Percentiles rank a stretch among this genome's conserved stretches.
phyloP scores from a whole-genome alignment of 2,329 filamentous ascomycete genomes.

The Coleophoma cylindrospora region DNA sequence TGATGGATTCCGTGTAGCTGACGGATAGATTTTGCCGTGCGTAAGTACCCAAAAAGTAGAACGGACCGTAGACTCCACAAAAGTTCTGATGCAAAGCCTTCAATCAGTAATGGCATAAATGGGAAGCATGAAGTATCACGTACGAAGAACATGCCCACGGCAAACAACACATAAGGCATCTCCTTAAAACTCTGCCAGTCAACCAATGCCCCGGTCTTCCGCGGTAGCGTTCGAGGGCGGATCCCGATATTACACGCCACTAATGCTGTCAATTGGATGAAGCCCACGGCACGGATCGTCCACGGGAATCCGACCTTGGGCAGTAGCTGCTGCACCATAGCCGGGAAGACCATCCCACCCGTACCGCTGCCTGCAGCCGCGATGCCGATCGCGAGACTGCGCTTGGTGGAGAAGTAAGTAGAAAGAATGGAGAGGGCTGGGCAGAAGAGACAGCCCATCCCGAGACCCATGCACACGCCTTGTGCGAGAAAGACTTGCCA shows the following conservation, averaged over 20 bases:
- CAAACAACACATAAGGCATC: slow-evolving; percentile 37
- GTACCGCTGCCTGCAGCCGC: slow-evolving; percentile 31
- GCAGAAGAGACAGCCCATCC: slow-evolving; percentile 34
- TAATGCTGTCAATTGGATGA: slow-evolving; percentile 34
- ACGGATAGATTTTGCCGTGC: slow-evolving; percentile 30
- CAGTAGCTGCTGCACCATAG: slow-evolving; percentile 35
- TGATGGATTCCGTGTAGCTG: slow-evolving; percentile 37
- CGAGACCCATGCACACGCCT: slow-evolving; percentile 35
- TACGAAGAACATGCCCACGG: slow-evolving; percentile 32
- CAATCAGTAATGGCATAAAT: no score
- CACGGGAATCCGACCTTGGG: slow-evolving; percentile 37
- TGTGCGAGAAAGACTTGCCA: slow-evolving; percentile 39
- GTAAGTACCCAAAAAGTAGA: slow-evolving; percentile 30
- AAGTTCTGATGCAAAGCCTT: slow-evolving; percentile 15
- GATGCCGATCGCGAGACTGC: slow-evolving; percentile 31
- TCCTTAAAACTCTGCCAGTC: slow-evolving; percentile 41
- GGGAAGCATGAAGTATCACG: no score
- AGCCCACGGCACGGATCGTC: slow-evolving; percentile 40
- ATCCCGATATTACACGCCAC: slow-evolving; percentile 31
- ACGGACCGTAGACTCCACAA: slow-evolving; percentile 40
- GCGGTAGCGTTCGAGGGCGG: slow-evolving; percentile 32
- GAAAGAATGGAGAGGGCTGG: slow-evolving; percentile 31
- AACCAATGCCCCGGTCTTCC: slow-evolving; percentile 35
- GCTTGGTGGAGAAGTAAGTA: slow-evolving; percentile 35
- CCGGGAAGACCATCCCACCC: slow-evolving; percentile 39